A percentile compares a stretch with the other conserved stretches of the same genome.
phyloP scores from a whole-genome alignment of 805 yeast species.

The Schizosaccharomyces cryophilus region DNA sequence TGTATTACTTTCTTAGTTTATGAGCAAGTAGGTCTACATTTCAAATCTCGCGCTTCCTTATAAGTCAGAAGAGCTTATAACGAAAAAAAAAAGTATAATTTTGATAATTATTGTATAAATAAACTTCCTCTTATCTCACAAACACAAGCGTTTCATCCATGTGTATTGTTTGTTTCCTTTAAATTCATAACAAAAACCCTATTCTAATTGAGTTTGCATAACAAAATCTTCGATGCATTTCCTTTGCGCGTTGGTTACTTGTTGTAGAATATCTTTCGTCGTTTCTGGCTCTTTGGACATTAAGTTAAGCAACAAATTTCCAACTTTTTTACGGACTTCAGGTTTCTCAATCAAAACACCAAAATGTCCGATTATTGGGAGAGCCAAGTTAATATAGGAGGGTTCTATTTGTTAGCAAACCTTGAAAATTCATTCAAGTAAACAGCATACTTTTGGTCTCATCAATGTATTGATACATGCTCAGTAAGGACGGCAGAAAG shows the following conservation, averaged over 20 bases:
- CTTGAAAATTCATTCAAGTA: background rate
- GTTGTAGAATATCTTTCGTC: background rate
- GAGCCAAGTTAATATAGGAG: background rate
- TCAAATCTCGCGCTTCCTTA: background rate
- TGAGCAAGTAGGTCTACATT: constrained; percentile 20
- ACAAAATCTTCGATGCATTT: background rate
- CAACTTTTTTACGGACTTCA: background rate
- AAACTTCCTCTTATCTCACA: background rate
- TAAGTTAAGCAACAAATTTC: background rate
- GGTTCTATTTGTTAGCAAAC: background rate
- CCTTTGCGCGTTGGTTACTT: background rate
- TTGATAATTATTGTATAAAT: background rate
- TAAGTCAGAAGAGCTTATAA: background rate
- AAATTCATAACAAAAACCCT: background rate
- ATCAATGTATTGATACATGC: background rate
- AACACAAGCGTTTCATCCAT: background rate
- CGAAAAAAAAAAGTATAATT: too few relatives aligned
- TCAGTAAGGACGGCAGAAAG: background rate
- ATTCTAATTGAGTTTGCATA: background rate
- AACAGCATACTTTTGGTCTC: background rate
- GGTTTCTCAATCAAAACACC: background rate
- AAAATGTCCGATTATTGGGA: background rate
- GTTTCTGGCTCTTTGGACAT: background rate
- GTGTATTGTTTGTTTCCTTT: background rate
- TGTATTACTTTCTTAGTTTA: constrained; percentile 73